Percentiles rank a stretch among this genome's conserved stretches.
Evolutionary conservation across 805 yeast species (phyloP).

Genomic region (Candida patagonica): DNA sequence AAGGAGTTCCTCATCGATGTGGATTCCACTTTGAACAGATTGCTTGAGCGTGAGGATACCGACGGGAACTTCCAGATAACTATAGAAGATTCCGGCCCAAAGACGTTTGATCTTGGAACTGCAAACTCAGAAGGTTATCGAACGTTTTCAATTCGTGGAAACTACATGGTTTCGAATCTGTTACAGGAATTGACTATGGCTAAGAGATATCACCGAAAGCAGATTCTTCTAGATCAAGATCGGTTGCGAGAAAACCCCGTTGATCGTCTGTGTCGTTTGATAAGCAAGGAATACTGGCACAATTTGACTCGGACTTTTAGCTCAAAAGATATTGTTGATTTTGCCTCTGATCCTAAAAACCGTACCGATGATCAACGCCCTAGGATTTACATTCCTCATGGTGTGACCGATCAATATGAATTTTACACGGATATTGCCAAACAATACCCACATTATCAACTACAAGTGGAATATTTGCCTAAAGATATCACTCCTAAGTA

Average conservation of each 20-base stretch:
- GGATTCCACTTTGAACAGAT: conserved; percentile 57
- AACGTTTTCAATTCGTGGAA: conserved; percentile 68
- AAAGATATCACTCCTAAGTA: conserved; percentile 63
- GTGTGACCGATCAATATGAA: conserved; percentile 61
- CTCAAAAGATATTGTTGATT: conserved; percentile 48
- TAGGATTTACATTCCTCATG: conserved; percentile 66
- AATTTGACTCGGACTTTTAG: conserved; percentile 64
- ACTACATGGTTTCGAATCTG: conserved; percentile 79
- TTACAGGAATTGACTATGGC: conserved; percentile 87
- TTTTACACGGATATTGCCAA: conserved; percentile 50
- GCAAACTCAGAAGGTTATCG: conserved; percentile 76
- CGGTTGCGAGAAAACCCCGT: conserved; percentile 85
- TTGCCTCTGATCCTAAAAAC: conserved; percentile 75
- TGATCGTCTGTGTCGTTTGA: conserved; percentile 60
- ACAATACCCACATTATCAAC: conserved; percentile 43
- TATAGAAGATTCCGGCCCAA: conserved; percentile 77
- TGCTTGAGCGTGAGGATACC: conserved; percentile 73
- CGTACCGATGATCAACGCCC: conserved; percentile 55
- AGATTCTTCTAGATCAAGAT: conserved; percentile 72
- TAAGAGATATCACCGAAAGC: conserved; percentile 65
- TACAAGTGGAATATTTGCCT: conserved; percentile 76
- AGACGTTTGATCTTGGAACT: conserved; percentile 71
- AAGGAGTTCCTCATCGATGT: conserved; percentile 67
- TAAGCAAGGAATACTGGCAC: conserved; percentile 72
- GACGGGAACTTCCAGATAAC: conserved; percentile 79